Evolutionary conservation across 768 basidiomycete genomes (phyloP), one percentile per base, ranked within the genome.

Genomic region (Termitomyces sp.): DNA sequence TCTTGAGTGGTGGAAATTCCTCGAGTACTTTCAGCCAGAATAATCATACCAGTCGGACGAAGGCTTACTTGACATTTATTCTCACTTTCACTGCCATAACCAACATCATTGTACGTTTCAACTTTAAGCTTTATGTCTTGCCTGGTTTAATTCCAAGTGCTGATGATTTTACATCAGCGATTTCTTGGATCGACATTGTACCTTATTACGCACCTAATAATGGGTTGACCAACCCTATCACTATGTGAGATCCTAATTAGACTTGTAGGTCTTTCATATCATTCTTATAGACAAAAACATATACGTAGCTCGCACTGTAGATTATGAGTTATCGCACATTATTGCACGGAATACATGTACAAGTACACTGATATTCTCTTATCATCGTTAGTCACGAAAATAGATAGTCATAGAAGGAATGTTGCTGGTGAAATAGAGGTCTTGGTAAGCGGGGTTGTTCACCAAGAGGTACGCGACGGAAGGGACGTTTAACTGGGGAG

Each of bases 31-130:
- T 95, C 71, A 77, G 75, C 36, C 66, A 74, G 34, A 71, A 75
- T 5, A 75, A 73, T 42, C 73, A 80, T 5, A 73, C 83, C 55
- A 85, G 80, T 32, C 79, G 84, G 57, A 86, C 86, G 47, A 91
- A 91, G 69, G 81, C 77, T 38, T 94, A 95, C 72, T 79, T 95
- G 73, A 81, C 86, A 29, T 89, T 94, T 71, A 87, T 95, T 60
- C 81, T 96, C 31, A 80, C 82, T 12, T 93, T 94, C 67, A 91
- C 92, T 38, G 90, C 91, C 5, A 81, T 94, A 62, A 88, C 87
- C 15, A 92, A 90, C 68, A 72, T 80, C 49, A 85, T 89, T 71
- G 77, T 81, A 68, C 54, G 79, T 72, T 17, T 8, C 20, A 29
- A 63, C 25, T 25, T 25, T 25, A 25, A 25, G 25, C 25, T 25